A percentile compares a stretch with the other conserved stretches of the same genome.
phyloP scores from a whole-genome alignment of 202 grass and related monocot species.

The Hordeum pubiflorum region DNA sequence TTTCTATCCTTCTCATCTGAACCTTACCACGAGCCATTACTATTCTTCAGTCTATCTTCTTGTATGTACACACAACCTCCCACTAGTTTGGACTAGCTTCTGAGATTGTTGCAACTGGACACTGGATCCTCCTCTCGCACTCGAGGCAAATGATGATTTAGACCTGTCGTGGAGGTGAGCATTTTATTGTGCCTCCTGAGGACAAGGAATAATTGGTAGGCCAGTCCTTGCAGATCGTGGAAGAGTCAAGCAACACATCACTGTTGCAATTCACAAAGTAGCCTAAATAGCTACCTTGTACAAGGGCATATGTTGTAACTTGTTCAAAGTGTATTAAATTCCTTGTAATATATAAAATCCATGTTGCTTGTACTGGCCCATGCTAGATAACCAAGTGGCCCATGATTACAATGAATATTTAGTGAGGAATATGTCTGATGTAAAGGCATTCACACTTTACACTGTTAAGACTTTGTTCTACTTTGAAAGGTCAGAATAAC shows the following conservation, averaged over 20 bases:
- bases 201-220: constrained; percentile 57
- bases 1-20: constrained; percentile 78
- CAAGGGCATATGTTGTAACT: background rate
- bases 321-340: constrained; percentile 8
- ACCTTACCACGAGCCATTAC: constrained; percentile 82
- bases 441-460: constrained; percentile 37
- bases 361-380: constrained; percentile 21
- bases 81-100: constrained; percentile 81
- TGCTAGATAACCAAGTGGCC: constrained; percentile 7
- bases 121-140: constrained; percentile 1
- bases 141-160: constrained; percentile 23
- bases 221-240: constrained; percentile 22
- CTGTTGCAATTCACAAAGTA: background rate
- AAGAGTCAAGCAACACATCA: constrained; percentile 7
- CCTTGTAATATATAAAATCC: constrained; percentile 21
- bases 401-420: constrained; percentile 31
- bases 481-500: constrained; percentile 38
- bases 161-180: constrained; percentile 23
- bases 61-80: constrained; percentile 32
- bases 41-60: background rate
- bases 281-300: background rate
- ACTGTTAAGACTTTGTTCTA: constrained; percentile 36
- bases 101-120: constrained; percentile 25
- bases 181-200: constrained; percentile 44
- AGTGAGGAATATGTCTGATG: constrained; percentile 33